These are phyloP conservation scores for Phaseolus coccineus DNA, from an alignment of 331 rosid genomes.

Conservation along the genomic window DNA sequence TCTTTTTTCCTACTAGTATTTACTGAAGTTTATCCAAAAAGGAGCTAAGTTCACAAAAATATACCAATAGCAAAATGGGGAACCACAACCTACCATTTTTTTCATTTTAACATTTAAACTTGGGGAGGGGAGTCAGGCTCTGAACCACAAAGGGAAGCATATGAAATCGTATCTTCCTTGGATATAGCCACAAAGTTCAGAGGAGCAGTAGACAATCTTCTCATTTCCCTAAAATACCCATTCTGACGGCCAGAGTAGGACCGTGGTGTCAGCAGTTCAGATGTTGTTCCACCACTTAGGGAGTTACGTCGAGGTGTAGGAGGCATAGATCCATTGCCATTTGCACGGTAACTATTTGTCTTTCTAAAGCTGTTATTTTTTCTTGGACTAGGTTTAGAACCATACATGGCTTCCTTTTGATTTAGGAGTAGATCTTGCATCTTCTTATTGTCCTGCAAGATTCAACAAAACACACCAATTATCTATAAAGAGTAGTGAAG, in stretches of 20 bases:
- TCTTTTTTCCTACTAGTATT: not conserved
- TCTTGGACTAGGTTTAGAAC: slow-evolving; percentile 94
- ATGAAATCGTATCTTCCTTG: slow-evolving; percentile 94
- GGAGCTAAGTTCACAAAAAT: not conserved
- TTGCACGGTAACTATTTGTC: slow-evolving; percentile 73
- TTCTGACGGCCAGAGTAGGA: slow-evolving; percentile 93
- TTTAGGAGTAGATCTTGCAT: slow-evolving; percentile 89
- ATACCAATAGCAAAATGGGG: slow-evolving; percentile 2
- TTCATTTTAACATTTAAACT: slow-evolving; percentile 48
- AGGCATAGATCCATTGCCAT: slow-evolving; percentile 88
- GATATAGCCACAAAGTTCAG: slow-evolving; percentile 86
- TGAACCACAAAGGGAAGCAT: slow-evolving; percentile 82
- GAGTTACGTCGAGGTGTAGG: slow-evolving; percentile 96
- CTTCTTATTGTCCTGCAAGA: slow-evolving; percentile 90
- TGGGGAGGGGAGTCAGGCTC: slow-evolving; percentile 94
- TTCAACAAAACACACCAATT: slow-evolving; percentile 15
- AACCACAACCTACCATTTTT: slow-evolving; percentile 54
- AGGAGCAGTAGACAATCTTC: slow-evolving; percentile 90
- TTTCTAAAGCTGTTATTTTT: slow-evolving; percentile 85
- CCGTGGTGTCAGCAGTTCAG: slow-evolving; percentile 85
- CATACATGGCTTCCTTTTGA: slow-evolving; percentile 88
- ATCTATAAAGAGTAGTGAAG: not conserved
- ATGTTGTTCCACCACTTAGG: slow-evolving; percentile 68
- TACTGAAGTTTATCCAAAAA: not conserved
- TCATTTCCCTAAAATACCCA: slow-evolving; percentile 85